Evolutionary conservation across 768 basidiomycete genomes (phyloP).

Genomic region (Serpula lacrymans): DNA sequence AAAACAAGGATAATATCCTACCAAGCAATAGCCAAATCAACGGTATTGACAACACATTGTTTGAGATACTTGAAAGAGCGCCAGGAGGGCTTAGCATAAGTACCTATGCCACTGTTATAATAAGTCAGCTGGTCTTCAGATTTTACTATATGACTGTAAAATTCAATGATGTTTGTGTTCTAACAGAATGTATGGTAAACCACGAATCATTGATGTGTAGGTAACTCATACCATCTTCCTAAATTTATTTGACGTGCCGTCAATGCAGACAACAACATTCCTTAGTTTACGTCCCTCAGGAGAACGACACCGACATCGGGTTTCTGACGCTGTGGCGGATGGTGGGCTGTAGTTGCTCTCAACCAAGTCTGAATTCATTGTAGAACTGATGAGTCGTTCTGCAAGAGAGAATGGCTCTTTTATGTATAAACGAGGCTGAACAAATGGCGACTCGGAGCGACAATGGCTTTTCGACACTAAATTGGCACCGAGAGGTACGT

Average conservation of each 20-base stretch:
- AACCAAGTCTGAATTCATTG: too few relatives aligned
- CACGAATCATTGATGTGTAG: neutral
- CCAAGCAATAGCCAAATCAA: constrained; percentile 38
- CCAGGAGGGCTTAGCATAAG: constrained; percentile 25
- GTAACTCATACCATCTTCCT: constrained; percentile 23
- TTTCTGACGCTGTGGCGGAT: too few relatives aligned
- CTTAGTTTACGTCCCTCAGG: too few relatives aligned
- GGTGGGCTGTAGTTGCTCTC: too few relatives aligned
- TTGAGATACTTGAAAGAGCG: constrained; percentile 12
- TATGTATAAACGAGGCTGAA: too few relatives aligned
- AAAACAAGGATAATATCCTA: constrained; percentile 10
- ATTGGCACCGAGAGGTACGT: too few relatives aligned
- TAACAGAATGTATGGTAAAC: constrained; percentile 9
- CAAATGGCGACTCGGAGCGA: too few relatives aligned
- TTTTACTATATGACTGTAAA: constrained; percentile 36
- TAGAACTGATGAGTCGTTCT: too few relatives aligned
- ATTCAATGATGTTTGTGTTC: constrained; percentile 42
- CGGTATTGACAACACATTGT: constrained; percentile 18
- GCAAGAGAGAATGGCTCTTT: too few relatives aligned
- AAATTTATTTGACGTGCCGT: constrained; percentile 40
- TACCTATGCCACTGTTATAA: constrained; percentile 39
- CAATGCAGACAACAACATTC: constrained; percentile 35
- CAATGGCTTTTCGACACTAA: too few relatives aligned
- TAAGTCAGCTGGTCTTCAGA: constrained; percentile 32
- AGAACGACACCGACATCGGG: too few relatives aligned